A percentile compares a stretch with the other conserved stretches of the same genome.
These are phyloP conservation scores for Forsythia viridissima DNA, from an alignment of 257 asterid species.

Conservation along the genomic window DNA sequence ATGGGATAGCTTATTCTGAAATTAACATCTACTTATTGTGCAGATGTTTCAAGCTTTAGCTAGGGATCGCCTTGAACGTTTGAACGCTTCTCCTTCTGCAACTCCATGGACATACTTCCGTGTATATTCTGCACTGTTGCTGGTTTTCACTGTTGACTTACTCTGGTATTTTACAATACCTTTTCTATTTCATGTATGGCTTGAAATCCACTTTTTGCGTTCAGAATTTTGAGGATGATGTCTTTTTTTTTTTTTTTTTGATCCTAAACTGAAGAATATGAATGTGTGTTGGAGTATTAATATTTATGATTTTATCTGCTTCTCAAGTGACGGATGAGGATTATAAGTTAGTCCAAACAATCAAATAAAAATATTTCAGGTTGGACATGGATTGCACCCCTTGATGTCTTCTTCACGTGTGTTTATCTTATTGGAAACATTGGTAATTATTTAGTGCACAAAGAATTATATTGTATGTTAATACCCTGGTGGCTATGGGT, in stretches of 20 bases:
- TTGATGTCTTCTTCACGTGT: neutral
- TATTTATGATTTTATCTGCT: neutral
- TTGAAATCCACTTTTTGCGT: neutral
- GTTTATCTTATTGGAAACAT: neutral
- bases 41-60: conserved; percentile 99
- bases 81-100: conserved; percentile 93
- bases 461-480: conserved; percentile 2
- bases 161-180: conserved; percentile 61
- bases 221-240: neutral
- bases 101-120: conserved; percentile 89
- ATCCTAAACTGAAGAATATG: conserved; percentile 13
- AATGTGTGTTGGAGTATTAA: neutral
- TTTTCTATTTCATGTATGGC: conserved; percentile 16
- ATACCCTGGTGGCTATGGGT: neutral
- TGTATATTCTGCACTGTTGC: conserved; percentile 79
- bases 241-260: neutral
- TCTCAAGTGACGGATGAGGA: neutral
- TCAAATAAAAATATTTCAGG: neutral
- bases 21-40: conserved; percentile 26
- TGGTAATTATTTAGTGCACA: neutral
- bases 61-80: conserved; percentile 89
- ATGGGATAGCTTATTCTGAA: conserved; percentile 10
- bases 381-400: neutral
- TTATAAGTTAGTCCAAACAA: conserved; percentile 10
- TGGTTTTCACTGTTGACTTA: conserved; percentile 71